Percentiles rank a stretch among this genome's conserved stretches.
Conservation (phyloP, 192 early-diverging fungal genomes). For the Linnemannia schmuckeri region DNA sequence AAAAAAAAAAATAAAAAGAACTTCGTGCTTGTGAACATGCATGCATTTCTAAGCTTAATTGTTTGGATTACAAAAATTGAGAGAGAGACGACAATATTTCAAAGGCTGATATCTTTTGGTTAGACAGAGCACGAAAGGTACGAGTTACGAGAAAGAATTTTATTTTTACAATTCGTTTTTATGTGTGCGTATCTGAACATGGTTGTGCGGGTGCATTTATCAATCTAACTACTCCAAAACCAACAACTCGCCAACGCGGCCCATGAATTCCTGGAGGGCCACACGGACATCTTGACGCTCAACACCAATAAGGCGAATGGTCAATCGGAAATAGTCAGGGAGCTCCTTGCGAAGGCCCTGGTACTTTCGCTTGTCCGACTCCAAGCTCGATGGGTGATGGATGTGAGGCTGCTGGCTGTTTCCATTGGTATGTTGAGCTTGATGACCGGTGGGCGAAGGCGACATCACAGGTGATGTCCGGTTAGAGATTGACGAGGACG, state of each 20-base stretch:
- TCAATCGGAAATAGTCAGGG: conserved; percentile 59
- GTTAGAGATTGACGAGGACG: conserved; percentile 17
- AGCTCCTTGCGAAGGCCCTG: conserved; percentile 55
- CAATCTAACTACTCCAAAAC: conserved; percentile 34
- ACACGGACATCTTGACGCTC: conserved; percentile 58
- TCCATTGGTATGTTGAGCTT: conserved; percentile 23
- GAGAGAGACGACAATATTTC: too few species aligned
- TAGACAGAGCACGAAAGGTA: too few species aligned
- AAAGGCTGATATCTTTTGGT: too few species aligned
- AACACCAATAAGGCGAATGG: conserved; percentile 57
- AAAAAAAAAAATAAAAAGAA: background rate
- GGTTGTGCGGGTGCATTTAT: too few species aligned
- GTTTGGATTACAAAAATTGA: too few species aligned
- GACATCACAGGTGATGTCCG: conserved; percentile 25
- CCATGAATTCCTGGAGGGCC: conserved; percentile 61
- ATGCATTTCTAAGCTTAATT: background rate
- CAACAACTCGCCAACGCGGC: conserved; percentile 53
- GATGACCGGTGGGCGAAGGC: conserved; percentile 6
- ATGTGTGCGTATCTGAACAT: background rate
- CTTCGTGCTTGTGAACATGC: background rate
- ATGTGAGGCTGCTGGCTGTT: conserved; percentile 7
- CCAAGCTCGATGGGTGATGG: conserved; percentile 9
- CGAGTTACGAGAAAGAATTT: background rate
- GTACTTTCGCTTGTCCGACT: conserved; percentile 52
- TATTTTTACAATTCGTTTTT: background rate